Evolutionary conservation across 768 basidiomycete species (phyloP).

Genomic region (Leccinellum albellum): DNA sequence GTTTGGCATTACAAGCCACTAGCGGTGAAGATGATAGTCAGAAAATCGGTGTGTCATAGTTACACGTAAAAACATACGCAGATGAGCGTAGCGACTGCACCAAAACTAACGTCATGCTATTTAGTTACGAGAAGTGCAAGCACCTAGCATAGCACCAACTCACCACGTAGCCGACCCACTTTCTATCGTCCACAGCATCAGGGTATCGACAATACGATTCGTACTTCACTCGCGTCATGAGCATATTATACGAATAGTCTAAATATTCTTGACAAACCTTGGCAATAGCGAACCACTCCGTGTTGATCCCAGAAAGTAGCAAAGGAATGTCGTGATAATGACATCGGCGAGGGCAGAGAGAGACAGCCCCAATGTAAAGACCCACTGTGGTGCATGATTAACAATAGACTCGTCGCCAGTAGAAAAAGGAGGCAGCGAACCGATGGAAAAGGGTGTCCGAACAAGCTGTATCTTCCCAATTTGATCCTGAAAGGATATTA

Average conservation of each 20-base stretch:
- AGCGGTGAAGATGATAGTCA: not conserved
- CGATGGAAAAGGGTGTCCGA: slow-evolving; percentile 10
- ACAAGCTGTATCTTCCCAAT: slow-evolving; percentile 8
- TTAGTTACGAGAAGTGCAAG: not conserved
- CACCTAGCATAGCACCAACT: not conserved
- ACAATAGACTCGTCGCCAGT: not conserved
- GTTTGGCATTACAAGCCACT: slow-evolving; percentile 24
- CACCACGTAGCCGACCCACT: slow-evolving; percentile 24
- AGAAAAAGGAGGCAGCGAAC: not conserved
- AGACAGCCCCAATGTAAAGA: slow-evolving; percentile 44
- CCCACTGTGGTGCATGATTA: slow-evolving; percentile 30
- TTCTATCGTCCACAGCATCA: slow-evolving; percentile 23
- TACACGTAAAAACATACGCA: slow-evolving; percentile 13
- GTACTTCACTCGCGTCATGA: slow-evolving; percentile 9
- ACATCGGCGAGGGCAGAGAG: slow-evolving; percentile 46
- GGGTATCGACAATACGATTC: slow-evolving; percentile 20
- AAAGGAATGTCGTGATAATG: slow-evolving; percentile 41
- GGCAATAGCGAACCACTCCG: slow-evolving; percentile 30
- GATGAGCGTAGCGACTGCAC: slow-evolving; percentile 13
- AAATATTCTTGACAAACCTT: slow-evolving; percentile 23
- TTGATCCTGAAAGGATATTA: slow-evolving; percentile 10
- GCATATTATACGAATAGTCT: not conserved
- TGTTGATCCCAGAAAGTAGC: slow-evolving; percentile 38
- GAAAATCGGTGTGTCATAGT: not conserved
- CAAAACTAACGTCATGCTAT: slow-evolving; percentile 7